These are phyloP conservation scores for Trichomonas gallinae DNA, from an alignment of 208 protist species.

Conservation along the genomic window DNA sequence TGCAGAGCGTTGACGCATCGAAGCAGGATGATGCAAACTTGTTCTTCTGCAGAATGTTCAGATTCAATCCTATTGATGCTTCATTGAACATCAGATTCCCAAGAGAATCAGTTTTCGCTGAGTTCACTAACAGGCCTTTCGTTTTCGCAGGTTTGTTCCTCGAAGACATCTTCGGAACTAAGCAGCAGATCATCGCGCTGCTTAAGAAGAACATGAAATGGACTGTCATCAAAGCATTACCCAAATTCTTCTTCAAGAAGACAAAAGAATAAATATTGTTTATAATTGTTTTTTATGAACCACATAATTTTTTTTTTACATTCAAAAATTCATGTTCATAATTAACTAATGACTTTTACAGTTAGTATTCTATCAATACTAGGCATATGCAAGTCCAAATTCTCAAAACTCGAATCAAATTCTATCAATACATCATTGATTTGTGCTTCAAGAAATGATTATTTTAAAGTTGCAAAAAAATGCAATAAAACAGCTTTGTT, in stretches of 20 bases:
- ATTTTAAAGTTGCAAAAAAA: too few species aligned
- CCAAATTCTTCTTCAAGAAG: not conserved
- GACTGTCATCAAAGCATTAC: not conserved
- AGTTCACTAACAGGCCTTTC: not conserved
- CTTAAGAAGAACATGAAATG: not conserved
- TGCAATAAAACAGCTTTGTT: too few species aligned
- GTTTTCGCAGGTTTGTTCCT: not conserved
- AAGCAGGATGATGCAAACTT: not conserved
- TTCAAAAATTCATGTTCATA: too few species aligned
- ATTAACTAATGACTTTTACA: too few species aligned
- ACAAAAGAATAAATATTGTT: not conserved
- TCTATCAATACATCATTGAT: too few species aligned
- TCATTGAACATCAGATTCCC: not conserved
- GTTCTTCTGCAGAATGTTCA: not conserved
- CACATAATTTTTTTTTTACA: not conserved
- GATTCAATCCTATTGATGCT: not conserved
- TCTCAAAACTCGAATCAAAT: too few species aligned
- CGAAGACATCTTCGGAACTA: not conserved
- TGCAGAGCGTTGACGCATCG: not conserved
- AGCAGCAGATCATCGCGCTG: not conserved
- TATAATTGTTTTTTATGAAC: not conserved
- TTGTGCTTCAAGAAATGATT: too few species aligned
- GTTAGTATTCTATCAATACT: too few species aligned
- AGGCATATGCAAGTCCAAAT: too few species aligned
- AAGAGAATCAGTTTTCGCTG: not conserved